A percentile compares a stretch with the other conserved stretches of the same genome.
Conservation (phyloP, 352 stramenopile species). For the Pythium chondricola region DNA sequence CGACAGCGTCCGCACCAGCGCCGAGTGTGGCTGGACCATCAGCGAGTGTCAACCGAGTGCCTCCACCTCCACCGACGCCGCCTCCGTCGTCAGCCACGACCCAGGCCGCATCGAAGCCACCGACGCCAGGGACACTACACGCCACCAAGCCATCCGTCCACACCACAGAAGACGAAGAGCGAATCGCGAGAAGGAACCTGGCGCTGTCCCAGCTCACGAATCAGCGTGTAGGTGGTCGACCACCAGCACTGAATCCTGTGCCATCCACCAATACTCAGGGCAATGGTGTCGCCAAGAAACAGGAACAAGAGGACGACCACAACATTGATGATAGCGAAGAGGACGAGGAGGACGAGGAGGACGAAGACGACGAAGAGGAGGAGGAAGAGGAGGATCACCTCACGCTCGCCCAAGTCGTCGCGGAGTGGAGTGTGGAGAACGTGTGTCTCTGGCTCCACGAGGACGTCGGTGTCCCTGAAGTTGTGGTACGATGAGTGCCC, state of each 20-base stretch:
- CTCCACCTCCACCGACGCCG: background rate
- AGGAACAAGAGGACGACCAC: conserved; percentile 21
- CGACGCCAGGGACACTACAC: conserved; percentile 11
- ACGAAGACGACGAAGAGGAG: conserved; percentile 35
- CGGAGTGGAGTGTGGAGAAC: conserved; percentile 77
- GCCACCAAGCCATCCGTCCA: background rate
- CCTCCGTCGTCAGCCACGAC: conserved; percentile 26
- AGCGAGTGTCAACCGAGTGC: background rate
- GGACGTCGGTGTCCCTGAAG: conserved; percentile 60
- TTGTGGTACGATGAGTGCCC: conserved; percentile 46
- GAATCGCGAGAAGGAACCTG: conserved; percentile 43
- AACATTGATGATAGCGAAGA: conserved; percentile 11
- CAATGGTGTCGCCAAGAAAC: conserved; percentile 13
- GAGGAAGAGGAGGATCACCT: conserved; percentile 51
- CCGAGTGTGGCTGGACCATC: background rate
- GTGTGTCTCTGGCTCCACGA: conserved; percentile 77
- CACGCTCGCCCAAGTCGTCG: conserved; percentile 67
- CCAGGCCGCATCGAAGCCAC: conserved; percentile 44
- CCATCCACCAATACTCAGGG: no score
- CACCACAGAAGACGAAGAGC: conserved; percentile 8
- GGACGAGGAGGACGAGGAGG: conserved; percentile 32
- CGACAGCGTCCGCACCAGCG: conserved; percentile 3
- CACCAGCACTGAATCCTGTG: no score
- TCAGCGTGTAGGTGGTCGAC: background rate
- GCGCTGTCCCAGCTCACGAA: conserved; percentile 60